Conservation (phyloP, 257 asterid species). For the Solanum etuberosum region DNA sequence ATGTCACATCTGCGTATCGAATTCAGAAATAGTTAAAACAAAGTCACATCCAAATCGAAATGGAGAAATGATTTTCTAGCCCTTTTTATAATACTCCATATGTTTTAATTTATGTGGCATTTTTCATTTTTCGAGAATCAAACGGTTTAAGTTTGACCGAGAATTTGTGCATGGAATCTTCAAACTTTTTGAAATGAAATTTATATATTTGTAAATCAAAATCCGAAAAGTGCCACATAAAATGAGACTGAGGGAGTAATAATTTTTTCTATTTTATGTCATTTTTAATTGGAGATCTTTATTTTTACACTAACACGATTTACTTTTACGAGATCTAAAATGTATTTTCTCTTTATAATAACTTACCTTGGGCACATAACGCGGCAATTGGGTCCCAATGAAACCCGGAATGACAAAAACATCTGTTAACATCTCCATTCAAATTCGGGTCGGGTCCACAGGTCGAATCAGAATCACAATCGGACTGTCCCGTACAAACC, state of each 20-base stretch:
- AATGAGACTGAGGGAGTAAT: too few species aligned
- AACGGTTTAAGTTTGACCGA: too few species aligned
- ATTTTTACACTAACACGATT: too few species aligned
- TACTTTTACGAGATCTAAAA: neutral
- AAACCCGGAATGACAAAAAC: slow-evolving; percentile 59
- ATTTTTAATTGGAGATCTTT: neutral
- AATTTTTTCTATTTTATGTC: neutral
- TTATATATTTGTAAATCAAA: too few species aligned
- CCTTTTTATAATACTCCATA: too few species aligned
- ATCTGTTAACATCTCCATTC: slow-evolving; percentile 25
- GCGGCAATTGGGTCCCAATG: slow-evolving; percentile 65
- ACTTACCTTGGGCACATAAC: slow-evolving; percentile 40
- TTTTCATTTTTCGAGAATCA: too few species aligned
- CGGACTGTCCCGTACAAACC: slow-evolving; percentile 33
- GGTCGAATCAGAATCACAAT: slow-evolving; percentile 56
- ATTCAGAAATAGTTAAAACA: neutral
- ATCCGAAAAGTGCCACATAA: too few species aligned
- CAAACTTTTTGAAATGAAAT: too few species aligned
- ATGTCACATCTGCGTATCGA: slow-evolving; percentile 29
- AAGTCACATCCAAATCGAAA: neutral
- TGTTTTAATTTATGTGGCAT: too few species aligned
- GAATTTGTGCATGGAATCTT: too few species aligned
- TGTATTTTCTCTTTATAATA: too few species aligned
- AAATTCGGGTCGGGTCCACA: slow-evolving; percentile 46
- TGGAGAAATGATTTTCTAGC: neutral